Evolutionary conservation across 345 rosid genomes (phyloP), one percentile per base, ranked within the genome.

Genomic region (Camelina hispida): DNA sequence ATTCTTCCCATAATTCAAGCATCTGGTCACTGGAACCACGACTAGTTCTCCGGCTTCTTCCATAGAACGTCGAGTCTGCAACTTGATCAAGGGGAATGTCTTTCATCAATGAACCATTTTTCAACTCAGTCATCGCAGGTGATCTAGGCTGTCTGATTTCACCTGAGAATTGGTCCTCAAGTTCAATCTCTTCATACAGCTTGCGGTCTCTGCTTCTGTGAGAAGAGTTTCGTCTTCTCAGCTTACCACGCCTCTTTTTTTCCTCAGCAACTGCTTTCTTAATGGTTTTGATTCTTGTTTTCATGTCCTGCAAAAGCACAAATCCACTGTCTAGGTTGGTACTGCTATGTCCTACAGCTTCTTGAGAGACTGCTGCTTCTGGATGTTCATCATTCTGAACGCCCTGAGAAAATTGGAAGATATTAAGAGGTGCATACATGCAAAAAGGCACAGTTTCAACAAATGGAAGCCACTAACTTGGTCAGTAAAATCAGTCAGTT

Each of bases 41-140:
- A 25, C 77, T 78, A 30, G 79, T 81, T 72, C 87, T 80, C 70
- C 79, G 81, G 83, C 86, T 84, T 78, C 81, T 83, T 74, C 86
- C 85, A 52, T 84, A 62, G 51, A 74, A 82, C 16, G 91, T 84
- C 58, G 82, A 81, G 62, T 89, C 89, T 9, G 91, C 94, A 35
- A 74, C 85, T 73, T 91, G 91, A 83, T 96, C 99, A 6, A 96
- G 94, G 3, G 83, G 88, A 79, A 96, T 93, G 74, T 96, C 99
- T 82, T 93, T 96, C 80, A 87, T 84, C 83, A 82, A 73, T 61
- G 79, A 82, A 56, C 83, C 87, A 57, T 66, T 71, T 60, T 74
- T 85, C 35, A 32, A 51, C 69, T 83, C 85, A n/a, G 82, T 55
- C 62, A 79, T 47, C 71, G 75, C 74, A 56, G 73, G 82, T 52